Conservation (phyloP, 352 stramenopile genomes). For the Elongisporangium undulatum region DNA sequence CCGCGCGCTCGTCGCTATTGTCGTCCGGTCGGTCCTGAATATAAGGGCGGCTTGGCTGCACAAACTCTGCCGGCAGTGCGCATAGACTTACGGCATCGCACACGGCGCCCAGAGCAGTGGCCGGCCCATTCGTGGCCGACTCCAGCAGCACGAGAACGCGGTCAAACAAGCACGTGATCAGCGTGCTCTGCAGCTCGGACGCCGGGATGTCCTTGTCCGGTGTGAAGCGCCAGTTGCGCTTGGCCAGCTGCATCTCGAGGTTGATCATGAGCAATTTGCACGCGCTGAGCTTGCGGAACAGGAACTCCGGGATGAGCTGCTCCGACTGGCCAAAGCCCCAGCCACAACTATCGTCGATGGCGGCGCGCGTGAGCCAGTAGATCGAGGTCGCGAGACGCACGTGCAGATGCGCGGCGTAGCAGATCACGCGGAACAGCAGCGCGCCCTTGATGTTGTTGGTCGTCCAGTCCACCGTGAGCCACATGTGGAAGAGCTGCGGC, state of each 20-base stretch:
- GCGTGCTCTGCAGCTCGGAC: conserved; percentile 43
- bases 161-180: conserved; percentile 66
- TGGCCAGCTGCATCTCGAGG: conserved; percentile 74
- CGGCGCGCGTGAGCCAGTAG: conserved; percentile 75
- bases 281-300: conserved; percentile 75
- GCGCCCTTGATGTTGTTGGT: conserved; percentile 72
- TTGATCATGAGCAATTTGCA: conserved; percentile 83
- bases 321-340: conserved; percentile 80
- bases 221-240: conserved; percentile 54
- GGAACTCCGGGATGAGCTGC: conserved; percentile 65
- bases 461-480: conserved; percentile 74
- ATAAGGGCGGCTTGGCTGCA: conserved; percentile 28
- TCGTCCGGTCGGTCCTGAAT: conserved; percentile 25
- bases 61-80: conserved; percentile 40
- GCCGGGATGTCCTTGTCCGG: conserved; percentile 63
- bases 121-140: conserved; percentile 14
- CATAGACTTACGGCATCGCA: conserved; percentile 48
- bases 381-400: conserved; percentile 74
- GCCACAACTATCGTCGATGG: conserved; percentile 75
- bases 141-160: conserved; percentile 50
- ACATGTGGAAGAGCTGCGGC: conserved; percentile 81
- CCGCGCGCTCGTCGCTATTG: conserved; percentile 23
- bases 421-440: conserved; percentile 70
- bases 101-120: conserved; percentile 42
- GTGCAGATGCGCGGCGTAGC: conserved; percentile 65